Evolutionary conservation across 129 eudicot species (phyloP).

Genomic region (Lactuca sativa): DNA sequence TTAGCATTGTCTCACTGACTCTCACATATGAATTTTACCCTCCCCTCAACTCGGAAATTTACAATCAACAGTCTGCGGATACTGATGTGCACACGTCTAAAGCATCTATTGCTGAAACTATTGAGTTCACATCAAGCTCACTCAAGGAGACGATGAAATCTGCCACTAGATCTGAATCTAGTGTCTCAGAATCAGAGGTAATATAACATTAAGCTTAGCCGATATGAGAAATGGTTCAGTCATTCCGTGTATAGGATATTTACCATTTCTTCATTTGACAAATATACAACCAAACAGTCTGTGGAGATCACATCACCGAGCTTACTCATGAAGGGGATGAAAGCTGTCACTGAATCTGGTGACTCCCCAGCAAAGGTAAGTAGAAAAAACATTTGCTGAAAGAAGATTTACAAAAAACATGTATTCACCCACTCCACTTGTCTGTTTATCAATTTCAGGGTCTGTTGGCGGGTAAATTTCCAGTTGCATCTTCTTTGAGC

Average conservation of each 20-base stretch:
- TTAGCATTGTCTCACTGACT: background rate
- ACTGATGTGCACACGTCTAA: background rate
- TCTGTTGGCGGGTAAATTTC: background rate
- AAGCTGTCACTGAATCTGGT: background rate
- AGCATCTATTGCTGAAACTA: conserved; percentile 1
- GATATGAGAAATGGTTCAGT: background rate
- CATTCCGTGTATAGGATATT: background rate
- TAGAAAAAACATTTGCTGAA: background rate
- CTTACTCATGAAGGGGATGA: background rate
- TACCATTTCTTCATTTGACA: background rate
- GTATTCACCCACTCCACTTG: background rate
- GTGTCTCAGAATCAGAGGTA: conserved; percentile 3
- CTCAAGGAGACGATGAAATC: background rate
- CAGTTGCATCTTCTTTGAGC: background rate
- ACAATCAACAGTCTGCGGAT: background rate
- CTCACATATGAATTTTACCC: background rate
- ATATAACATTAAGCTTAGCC: background rate
- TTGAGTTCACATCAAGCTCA: conserved; percentile 1
- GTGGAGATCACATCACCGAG: too few relatives aligned
- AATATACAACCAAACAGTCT: background rate
- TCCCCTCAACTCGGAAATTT: background rate
- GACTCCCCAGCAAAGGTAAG: background rate
- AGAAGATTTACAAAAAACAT: background rate
- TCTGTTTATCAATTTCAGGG: background rate
- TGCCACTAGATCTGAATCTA: background rate